A percentile compares a stretch with the other conserved stretches of the same genome.
These are phyloP conservation scores for Cladobotryum mycophilum DNA, from an alignment of 2,329 filamentous ascomycete species.

Conservation along the genomic window DNA sequence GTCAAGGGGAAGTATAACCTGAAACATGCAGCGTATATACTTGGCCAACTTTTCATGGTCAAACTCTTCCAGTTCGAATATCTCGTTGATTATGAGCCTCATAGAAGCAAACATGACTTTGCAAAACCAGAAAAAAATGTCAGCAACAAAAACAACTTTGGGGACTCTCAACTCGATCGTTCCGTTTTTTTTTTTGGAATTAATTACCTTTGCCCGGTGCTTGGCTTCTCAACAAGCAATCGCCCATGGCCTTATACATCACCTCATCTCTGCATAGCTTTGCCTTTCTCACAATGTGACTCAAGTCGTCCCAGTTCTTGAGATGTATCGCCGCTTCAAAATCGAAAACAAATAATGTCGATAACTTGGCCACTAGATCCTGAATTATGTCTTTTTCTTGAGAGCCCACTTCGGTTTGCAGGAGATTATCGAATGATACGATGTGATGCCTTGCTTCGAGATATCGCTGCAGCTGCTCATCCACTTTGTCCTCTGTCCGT, in stretches of 20 bases:
- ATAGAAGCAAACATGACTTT: conserved; percentile 51
- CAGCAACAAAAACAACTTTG: background rate
- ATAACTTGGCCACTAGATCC: conserved; percentile 57
- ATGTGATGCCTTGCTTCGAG: conserved; percentile 54
- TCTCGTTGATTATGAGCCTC: conserved; percentile 63
- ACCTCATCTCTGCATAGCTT: conserved; percentile 36
- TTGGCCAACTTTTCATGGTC: conserved; percentile 58
- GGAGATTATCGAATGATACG: conserved; percentile 45
- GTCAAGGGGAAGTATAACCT: conserved; percentile 54
- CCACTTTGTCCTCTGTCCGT: conserved; percentile 42
- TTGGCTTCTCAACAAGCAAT: conserved; percentile 52
- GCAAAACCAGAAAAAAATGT: background rate
- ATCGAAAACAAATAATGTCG: conserved; percentile 66
- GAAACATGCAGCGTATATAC: conserved; percentile 74
- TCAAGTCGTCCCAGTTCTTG: conserved; percentile 60
- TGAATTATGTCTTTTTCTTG: conserved; percentile 37
- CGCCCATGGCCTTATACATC: conserved; percentile 58
- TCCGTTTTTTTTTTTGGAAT: no score
- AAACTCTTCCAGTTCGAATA: conserved; percentile 51
- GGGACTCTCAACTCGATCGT: background rate
- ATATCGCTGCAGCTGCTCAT: conserved; percentile 55
- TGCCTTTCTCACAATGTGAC: conserved; percentile 50
- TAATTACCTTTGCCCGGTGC: conserved; percentile 44
- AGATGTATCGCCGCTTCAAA: conserved; percentile 68
- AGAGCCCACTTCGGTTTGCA: conserved; percentile 33